Evolutionary conservation across 805 yeast species (phyloP).

Genomic region (Cyberlindnera veronae): DNA sequence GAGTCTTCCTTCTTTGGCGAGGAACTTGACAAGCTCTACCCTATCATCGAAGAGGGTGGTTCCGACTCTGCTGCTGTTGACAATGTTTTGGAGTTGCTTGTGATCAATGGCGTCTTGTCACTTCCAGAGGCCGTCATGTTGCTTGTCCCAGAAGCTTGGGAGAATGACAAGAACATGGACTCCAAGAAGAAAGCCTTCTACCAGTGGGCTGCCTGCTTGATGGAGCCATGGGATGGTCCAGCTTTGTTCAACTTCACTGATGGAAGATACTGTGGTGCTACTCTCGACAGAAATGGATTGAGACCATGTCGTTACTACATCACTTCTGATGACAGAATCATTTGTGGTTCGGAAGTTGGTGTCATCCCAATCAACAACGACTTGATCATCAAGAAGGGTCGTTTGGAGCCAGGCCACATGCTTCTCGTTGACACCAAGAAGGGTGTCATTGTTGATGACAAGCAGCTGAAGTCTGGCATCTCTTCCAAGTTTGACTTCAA

Average conservation of each 20-base stretch:
- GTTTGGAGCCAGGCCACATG: conserved; percentile 96
- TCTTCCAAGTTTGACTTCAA: conserved; percentile 86
- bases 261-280: conserved; percentile 98
- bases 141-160: conserved; percentile 98
- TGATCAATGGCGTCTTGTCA: conserved; percentile 86
- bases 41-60: conserved; percentile 97
- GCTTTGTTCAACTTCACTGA: conserved; percentile 95
- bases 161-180: conserved; percentile 81
- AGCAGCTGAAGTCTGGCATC: conserved; percentile 76
- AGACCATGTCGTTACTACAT: conserved; percentile 98
- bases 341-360: conserved; percentile 98
- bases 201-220: conserved; percentile 98
- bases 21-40: conserved; percentile 85
- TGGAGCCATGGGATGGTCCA: conserved; percentile 99
- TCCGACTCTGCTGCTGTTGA: conserved; percentile 98
- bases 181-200: conserved; percentile 91
- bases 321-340: conserved; percentile 90
- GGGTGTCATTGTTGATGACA: conserved; percentile 91
- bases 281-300: conserved; percentile 93
- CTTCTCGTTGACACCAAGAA: conserved; percentile 88
- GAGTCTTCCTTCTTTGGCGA: conserved; percentile 82
- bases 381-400: conserved; percentile 82
- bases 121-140: conserved; percentile 97
- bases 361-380: conserved; percentile 87
- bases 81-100: conserved; percentile 88